Percentiles rank a stretch among this genome's conserved stretches.
Conservation (phyloP, 441 rosid species). For the Corymbia citriodora region DNA sequence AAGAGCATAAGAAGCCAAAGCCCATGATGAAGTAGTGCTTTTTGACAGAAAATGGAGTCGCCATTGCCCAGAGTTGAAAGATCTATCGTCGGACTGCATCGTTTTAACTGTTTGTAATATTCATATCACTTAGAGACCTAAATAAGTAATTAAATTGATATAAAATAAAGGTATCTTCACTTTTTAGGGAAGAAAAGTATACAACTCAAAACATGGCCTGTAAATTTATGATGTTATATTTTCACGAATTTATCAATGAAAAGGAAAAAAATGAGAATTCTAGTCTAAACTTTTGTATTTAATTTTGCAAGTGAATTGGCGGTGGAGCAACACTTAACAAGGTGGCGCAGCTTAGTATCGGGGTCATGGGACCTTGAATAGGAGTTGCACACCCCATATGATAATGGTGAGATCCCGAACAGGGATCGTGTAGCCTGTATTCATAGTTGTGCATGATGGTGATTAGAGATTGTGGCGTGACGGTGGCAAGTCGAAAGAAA, state of each 20-base stretch:
- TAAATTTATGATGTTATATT: neutral
- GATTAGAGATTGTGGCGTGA: neutral
- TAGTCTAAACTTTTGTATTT: neutral
- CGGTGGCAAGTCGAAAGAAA: neutral
- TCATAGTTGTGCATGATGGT: neutral
- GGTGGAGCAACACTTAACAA: neutral
- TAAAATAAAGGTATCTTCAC: no score
- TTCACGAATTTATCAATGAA: neutral
- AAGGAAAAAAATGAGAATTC: neutral
- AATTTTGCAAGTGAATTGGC: neutral
- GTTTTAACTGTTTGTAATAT: neutral
- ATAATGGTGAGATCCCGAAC: neutral
- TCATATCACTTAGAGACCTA: neutral
- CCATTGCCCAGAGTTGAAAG: neutral
- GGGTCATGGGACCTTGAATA: neutral
- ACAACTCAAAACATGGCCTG: no score
- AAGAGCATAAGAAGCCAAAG: neutral
- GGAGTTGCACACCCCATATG: neutral
- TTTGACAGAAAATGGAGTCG: neutral
- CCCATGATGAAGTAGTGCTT: neutral
- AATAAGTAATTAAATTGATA: no score
- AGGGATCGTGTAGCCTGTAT: neutral
- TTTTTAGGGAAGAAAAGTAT: no score
- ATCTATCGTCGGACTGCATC: neutral
- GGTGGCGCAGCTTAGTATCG: rapidly evolving